Evolutionary conservation across 768 basidiomycete species (phyloP), one percentile per base, ranked within the genome.

Genomic region (Cubamyces sp.): DNA sequence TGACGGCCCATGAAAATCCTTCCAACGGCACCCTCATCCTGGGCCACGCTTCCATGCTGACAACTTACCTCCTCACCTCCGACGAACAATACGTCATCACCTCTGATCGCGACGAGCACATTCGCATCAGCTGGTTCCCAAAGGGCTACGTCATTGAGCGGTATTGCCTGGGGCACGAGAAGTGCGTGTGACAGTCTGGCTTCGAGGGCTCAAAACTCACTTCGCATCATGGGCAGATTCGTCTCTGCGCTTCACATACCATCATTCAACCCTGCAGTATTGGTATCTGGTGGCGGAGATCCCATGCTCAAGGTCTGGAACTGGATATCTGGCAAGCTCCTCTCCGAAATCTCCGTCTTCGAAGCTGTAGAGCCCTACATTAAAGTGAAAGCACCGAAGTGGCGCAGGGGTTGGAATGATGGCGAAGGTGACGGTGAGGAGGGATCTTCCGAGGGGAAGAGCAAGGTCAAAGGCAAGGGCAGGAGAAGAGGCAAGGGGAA

Each of bases 31-130:
- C 81, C 9, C 86, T 93, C 54, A 74, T 95, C 41, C 78, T 96
- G 0, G 96, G 97, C 9, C 97, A 99, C 70, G 86, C 90, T 1
- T 97, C 95, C 14, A 84, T 93, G 43, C 75, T 98, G 60, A 96
- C 90, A 12, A 75, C 82, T 0, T 88, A 91, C 73, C 69, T 88
- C 46, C 82, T 96, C 57, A 83, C 87, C 0, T 71, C 74, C 0
- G 87, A 92, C 69, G 86, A 88, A 67, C 81, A 80, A 54, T 87
- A 82, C 70, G 87, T 99, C 69, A 82, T 98, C 65, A 94, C 94
- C 0, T 90, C 93, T 0, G 97, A 98, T 71, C 78, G 97, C 47
- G 97, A 99, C 70, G 97, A 98, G 72, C 97, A 98, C 71, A 90
- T 99, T 53, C 82, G 97, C 56, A 83, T 96, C 16, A 95, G 92